Base-by-base conservation (phyloP, 1,139 yeast species). In the Debaryomyces fabryi region DNA sequence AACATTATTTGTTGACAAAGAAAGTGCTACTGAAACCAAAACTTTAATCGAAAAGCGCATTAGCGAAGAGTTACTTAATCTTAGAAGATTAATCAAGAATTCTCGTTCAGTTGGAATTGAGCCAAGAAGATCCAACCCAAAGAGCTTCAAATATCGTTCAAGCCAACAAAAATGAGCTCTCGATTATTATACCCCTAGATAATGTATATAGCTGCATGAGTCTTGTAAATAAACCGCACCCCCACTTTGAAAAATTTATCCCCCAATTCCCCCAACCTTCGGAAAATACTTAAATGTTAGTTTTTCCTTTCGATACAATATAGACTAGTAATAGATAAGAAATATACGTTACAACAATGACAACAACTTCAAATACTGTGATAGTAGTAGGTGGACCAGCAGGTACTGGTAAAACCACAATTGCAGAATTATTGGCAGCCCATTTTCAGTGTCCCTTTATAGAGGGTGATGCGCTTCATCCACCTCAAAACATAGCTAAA, bases 351-450 rank as follows among this genome's bases (percentile, higher is more conserved):
- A 4, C 44, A 24, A 21, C 3, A 33, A 12, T 27, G 30, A 44
- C 41, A 42, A 49, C 47, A 16, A 42, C 44, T 20, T 15, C 39
- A 25, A 42, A 27, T n/a, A 63, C 64, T 1, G 72, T 75, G 3
- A 65, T 74, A 29, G 75, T 76, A 9, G 79, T 76, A 15, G 96
- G 95, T 2, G 99, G 99, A 0, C 96, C 98, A 1, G 91, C 97
- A 0, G 97, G 97, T 10, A 87, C 96, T 2, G 98, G 98, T 2
- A 92, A 92, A 65, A 78, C 95, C 29, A 88, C 97, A 1, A 78
- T 88, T 25, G 96, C 90, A 0, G 68, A 69, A n/a, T 59, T 67
- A 18, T 62, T 92, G 32, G 65, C 87, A 1, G 51, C 65, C 18
- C 58, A 65, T 33, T 71, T 77, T 40, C 57, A 67, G 2, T 76